Conservation (phyloP, 768 basidiomycete genomes). For the Boletus eberwhitei region DNA sequence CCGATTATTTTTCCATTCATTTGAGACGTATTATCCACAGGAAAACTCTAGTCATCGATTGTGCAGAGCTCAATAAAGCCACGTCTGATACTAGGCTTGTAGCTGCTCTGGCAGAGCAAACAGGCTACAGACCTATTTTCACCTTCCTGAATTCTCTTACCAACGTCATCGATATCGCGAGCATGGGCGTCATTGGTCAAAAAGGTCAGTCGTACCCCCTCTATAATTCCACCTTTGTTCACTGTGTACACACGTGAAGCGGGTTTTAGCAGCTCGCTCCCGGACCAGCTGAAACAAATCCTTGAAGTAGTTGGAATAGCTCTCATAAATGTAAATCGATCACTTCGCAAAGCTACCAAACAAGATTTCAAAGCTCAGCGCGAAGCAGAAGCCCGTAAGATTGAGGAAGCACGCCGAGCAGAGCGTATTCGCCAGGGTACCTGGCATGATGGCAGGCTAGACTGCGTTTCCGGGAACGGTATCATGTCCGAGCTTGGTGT, state of each 20-base stretch:
- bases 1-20: neutral
- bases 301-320: constrained; percentile 74
- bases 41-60: constrained; percentile 78
- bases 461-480: constrained; percentile 83
- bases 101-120: constrained; percentile 68
- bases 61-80: constrained; percentile 66
- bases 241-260: constrained; percentile 42
- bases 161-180: constrained; percentile 86
- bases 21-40: constrained; percentile 35
- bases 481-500: constrained; percentile 82
- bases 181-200: constrained; percentile 91
- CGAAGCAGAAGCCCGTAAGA: constrained; percentile 34
- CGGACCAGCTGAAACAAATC: constrained; percentile 82
- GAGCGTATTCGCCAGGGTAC: constrained; percentile 56
- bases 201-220: constrained; percentile 52
- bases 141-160: constrained; percentile 78
- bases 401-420: constrained; percentile 37
- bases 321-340: constrained; percentile 58
- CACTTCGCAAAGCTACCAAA: constrained; percentile 45
- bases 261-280: constrained; percentile 74
- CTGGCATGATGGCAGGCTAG: constrained; percentile 87
- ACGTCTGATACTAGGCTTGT: constrained; percentile 68
- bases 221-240: neutral
- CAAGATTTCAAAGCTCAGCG: constrained; percentile 37
- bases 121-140: constrained; percentile 89